Conservation (phyloP, 495 filamentous ascomycete genomes). For the Trichoderma reesei region DNA sequence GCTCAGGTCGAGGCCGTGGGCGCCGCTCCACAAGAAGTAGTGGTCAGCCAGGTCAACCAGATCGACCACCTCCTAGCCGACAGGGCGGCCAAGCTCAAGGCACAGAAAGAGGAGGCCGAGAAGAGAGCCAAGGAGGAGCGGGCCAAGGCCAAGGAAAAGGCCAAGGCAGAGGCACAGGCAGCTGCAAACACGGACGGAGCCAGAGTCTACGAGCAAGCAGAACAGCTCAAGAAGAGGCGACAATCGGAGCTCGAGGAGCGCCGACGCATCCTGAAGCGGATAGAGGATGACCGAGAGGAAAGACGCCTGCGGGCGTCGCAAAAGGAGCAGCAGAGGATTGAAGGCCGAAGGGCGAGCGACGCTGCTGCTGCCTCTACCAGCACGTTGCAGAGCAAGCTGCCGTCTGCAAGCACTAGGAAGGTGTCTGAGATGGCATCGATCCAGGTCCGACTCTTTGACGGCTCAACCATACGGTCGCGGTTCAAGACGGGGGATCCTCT, state of each 20-base stretch:
- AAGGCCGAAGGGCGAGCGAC: slow-evolving; percentile 9
- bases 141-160: slow-evolving; percentile 22
- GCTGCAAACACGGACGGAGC: slow-evolving; percentile 23
- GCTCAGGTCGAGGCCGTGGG: background rate
- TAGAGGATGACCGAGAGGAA: slow-evolving; percentile 59
- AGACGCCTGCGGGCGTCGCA: slow-evolving; percentile 43
- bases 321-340: slow-evolving; percentile 20
- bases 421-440: slow-evolving; percentile 46
- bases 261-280: slow-evolving; percentile 47
- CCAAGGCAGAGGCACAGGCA: slow-evolving; percentile 26
- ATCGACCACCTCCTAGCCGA: slow-evolving; percentile 23
- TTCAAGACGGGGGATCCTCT: slow-evolving; percentile 60
- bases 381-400: slow-evolving; percentile 9
- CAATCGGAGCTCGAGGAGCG: slow-evolving; percentile 50
- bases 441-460: slow-evolving; percentile 79
- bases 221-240: slow-evolving; percentile 39
- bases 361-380: slow-evolving; percentile 16
- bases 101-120: slow-evolving; percentile 22
- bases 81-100: slow-evolving; percentile 19
- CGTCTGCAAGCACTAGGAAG: slow-evolving; percentile 15
- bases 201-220: slow-evolving; percentile 30
- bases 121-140: slow-evolving; percentile 23
- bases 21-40: background rate
- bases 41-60: slow-evolving; percentile 15
- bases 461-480: slow-evolving; percentile 59